Evolutionary conservation across 2,329 filamentous ascomycete species (phyloP).

Genomic region (Beauveria sp.): DNA sequence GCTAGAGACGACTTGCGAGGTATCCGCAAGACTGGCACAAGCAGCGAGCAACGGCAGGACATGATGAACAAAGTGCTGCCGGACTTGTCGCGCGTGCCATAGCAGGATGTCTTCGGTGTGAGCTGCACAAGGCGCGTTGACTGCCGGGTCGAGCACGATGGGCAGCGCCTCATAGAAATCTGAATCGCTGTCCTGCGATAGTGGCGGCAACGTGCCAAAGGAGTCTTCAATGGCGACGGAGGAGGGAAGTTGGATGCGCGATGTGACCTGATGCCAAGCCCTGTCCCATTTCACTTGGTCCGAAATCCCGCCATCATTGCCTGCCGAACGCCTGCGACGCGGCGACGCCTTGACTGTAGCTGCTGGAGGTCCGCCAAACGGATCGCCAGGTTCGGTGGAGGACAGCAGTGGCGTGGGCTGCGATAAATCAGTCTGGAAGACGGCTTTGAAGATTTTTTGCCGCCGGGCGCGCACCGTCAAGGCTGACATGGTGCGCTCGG

Average conservation of each 20-base stretch:
- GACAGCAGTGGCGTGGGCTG: constrained; percentile 39
- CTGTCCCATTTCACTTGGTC: constrained; percentile 53
- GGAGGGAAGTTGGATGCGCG: constrained; percentile 47
- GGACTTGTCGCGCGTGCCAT: constrained; percentile 56
- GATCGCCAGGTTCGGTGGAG: constrained; percentile 34
- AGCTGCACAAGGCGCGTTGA: constrained; percentile 38
- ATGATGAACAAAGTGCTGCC: constrained; percentile 52
- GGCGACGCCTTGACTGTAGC: constrained; percentile 15
- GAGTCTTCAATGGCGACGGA: constrained; percentile 48
- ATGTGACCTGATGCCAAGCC: constrained; percentile 56
- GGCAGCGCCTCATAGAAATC: constrained; percentile 45
- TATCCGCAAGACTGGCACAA: constrained; percentile 35
- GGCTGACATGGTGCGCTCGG: constrained; percentile 25
- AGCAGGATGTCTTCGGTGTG: constrained; percentile 49
- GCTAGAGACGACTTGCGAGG: constrained; percentile 40
- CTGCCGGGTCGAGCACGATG: constrained; percentile 43
- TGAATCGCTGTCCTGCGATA: constrained; percentile 34
- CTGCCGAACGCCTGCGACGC: constrained; percentile 14
- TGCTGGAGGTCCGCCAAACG: constrained; percentile 36
- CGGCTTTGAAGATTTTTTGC: constrained; percentile 45
- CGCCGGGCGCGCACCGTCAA: constrained; percentile 40
- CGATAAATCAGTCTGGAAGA: constrained; percentile 45
- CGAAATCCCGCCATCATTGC: constrained; percentile 17
- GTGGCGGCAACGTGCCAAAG: constrained; percentile 40
- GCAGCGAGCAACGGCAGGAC: constrained; percentile 48